Conservation (phyloP, 768 basidiomycete genomes). For the Scleroderma citrinum region DNA sequence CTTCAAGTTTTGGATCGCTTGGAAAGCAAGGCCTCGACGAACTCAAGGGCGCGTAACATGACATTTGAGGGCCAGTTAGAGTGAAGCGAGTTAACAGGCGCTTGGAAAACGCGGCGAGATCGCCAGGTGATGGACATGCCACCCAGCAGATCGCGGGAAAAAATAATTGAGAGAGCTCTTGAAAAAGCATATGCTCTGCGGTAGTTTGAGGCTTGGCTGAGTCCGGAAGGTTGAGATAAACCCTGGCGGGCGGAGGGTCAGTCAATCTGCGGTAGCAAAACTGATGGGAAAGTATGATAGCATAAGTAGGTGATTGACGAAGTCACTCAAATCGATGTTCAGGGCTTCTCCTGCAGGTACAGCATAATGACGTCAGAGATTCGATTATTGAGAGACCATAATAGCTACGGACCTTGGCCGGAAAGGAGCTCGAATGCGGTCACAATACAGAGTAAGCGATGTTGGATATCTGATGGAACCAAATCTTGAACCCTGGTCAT, state of each 20-base stretch:
- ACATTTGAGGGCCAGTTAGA: constrained; percentile 74
- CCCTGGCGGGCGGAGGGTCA: constrained; percentile 20
- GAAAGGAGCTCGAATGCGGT: constrained; percentile 88
- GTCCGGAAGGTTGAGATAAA: constrained; percentile 21
- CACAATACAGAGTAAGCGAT: constrained; percentile 77
- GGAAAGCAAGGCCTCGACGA: constrained; percentile 64
- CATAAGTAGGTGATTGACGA: constrained; percentile 80
- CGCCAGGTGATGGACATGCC: constrained; percentile 48
- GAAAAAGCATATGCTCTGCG: constrained; percentile 79
- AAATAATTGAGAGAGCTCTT: constrained; percentile 74
- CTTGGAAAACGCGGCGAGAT: not conserved
- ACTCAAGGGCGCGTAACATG: constrained; percentile 51
- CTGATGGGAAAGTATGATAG: constrained; percentile 58
- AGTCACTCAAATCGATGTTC: constrained; percentile 86
- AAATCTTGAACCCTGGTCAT: constrained; percentile 26
- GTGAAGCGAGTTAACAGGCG: constrained; percentile 52
- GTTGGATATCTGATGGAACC: constrained; percentile 42
- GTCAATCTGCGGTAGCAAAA: constrained; percentile 56
- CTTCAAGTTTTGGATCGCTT: constrained; percentile 79
- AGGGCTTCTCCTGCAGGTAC: constrained; percentile 83
- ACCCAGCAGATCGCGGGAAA: constrained; percentile 66
- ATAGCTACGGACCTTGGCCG: constrained; percentile 72
- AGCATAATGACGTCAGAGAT: constrained; percentile 2
- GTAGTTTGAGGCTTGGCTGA: constrained; percentile 31
- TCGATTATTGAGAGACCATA: constrained; percentile 5